Conservation (phyloP, 163 green algal species). For the Trebouxia gelatinosa region DNA sequence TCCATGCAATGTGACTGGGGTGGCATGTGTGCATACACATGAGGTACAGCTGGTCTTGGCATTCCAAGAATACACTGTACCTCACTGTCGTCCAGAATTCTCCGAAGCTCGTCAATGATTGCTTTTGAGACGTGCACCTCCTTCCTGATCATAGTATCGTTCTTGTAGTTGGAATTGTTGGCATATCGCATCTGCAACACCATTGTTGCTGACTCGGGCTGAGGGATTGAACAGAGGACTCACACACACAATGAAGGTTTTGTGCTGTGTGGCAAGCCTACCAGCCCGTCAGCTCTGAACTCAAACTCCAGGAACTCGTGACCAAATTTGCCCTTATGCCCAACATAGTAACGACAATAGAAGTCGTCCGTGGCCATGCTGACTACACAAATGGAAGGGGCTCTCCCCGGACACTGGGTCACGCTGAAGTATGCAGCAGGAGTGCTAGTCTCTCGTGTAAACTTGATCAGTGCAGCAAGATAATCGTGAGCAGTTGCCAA, state of each 20-base stretch:
- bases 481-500: no score
- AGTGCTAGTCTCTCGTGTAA: no score
- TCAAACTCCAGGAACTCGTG: constrained; percentile 99
- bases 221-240: not conserved
- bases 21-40: not conserved
- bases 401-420: no score
- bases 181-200: constrained; percentile 88
- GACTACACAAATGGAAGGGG: no score
- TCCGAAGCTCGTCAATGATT: constrained; percentile 87
- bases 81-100: constrained; percentile 92
- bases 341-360: constrained; percentile 26
- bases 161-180: constrained; percentile 99
- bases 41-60: not conserved
- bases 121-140: constrained; percentile 77
- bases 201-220: not conserved
- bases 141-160: constrained; percentile 96
- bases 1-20: not conserved
- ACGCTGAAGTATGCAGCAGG: no score
- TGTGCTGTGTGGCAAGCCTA: constrained; percentile 42
- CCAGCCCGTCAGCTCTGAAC: constrained; percentile 83
- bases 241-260: not conserved
- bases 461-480: no score
- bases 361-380: not conserved
- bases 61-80: constrained; percentile 46
- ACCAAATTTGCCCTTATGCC: constrained; percentile 46